phyloP scores from a whole-genome alignment of 2,329 filamentous ascomycete genomes.

The Aspergillus chevalieri region DNA sequence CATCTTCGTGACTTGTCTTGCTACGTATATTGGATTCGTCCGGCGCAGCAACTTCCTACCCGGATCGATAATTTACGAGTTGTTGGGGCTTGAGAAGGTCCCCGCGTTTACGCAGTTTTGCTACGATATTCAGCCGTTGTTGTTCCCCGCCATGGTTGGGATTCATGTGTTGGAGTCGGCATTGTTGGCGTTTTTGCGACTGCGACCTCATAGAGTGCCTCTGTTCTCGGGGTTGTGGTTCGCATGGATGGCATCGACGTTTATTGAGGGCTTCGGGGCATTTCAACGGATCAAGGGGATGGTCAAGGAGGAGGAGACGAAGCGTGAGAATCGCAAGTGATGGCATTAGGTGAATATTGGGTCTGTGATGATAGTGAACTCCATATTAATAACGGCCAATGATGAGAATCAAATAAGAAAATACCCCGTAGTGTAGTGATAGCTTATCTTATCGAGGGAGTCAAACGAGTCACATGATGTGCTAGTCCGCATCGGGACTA shows the following conservation, averaged over 20 bases:
- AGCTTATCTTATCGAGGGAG: too few relatives aligned
- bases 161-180: slow-evolving; percentile 63
- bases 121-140: slow-evolving; percentile 51
- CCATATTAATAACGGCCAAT: too few relatives aligned
- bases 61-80: slow-evolving; percentile 46
- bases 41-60: slow-evolving; percentile 49
- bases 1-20: slow-evolving; percentile 50
- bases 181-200: slow-evolving; percentile 38
- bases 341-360: not conserved
- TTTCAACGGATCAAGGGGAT: slow-evolving; percentile 43
- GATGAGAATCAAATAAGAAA: too few relatives aligned
- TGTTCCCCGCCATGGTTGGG: slow-evolving; percentile 55
- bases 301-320: slow-evolving; percentile 36
- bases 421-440: too few relatives aligned
- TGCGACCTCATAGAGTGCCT: slow-evolving; percentile 49
- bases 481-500: slow-evolving; percentile 23
- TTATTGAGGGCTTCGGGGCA: slow-evolving; percentile 49
- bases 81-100: slow-evolving; percentile 45
- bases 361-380: too few relatives aligned
- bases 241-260: slow-evolving; percentile 47
- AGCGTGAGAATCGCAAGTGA: slow-evolving; percentile 22
- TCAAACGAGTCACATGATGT: slow-evolving; percentile 18
- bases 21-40: slow-evolving; percentile 50
- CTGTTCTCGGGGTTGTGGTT: slow-evolving; percentile 46
- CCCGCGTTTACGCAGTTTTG: slow-evolving; percentile 56